phyloP scores from a whole-genome alignment of 108 stramenopile species.

The Nitzschia putrida region DNA sequence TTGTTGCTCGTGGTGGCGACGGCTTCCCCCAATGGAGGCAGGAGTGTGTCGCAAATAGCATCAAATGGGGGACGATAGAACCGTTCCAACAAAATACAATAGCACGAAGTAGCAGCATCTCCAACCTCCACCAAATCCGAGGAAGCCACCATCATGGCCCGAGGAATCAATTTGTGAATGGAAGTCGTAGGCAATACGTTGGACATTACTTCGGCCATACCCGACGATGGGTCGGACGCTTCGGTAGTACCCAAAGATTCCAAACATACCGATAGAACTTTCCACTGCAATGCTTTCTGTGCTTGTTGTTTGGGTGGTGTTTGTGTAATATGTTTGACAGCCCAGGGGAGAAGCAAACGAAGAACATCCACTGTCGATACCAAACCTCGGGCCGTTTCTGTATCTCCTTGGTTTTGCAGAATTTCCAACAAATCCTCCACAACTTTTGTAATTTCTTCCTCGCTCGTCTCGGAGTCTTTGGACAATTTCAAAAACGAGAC shows the following conservation, averaged over 20 bases:
- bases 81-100: slow-evolving; percentile 27
- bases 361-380: slow-evolving; percentile 19
- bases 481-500: background rate
- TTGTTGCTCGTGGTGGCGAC: background rate
- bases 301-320: background rate
- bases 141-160: slow-evolving; percentile 20
- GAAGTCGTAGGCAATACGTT: slow-evolving; percentile 17
- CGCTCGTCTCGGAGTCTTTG: background rate
- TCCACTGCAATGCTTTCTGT: slow-evolving; percentile 4
- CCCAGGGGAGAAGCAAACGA: slow-evolving; percentile 33
- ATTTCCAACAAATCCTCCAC: background rate
- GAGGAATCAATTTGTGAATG: slow-evolving; percentile 45
- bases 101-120: slow-evolving; percentile 19
- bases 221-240: background rate
- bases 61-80: slow-evolving; percentile 44
- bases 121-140: background rate
- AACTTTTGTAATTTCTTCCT: background rate
- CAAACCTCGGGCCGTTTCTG: background rate
- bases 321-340: slow-evolving; percentile 27
- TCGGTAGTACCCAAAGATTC: background rate
- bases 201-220: background rate
- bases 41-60: slow-evolving; percentile 33
- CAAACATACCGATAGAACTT: slow-evolving; percentile 4
- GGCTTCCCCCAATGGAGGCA: slow-evolving; percentile 22
- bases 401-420: background rate